A percentile compares a stretch with the other conserved stretches of the same genome.
Evolutionary conservation across 2,329 filamentous ascomycete genomes (phyloP).

Genomic region (Fusarium fracticaudum): DNA sequence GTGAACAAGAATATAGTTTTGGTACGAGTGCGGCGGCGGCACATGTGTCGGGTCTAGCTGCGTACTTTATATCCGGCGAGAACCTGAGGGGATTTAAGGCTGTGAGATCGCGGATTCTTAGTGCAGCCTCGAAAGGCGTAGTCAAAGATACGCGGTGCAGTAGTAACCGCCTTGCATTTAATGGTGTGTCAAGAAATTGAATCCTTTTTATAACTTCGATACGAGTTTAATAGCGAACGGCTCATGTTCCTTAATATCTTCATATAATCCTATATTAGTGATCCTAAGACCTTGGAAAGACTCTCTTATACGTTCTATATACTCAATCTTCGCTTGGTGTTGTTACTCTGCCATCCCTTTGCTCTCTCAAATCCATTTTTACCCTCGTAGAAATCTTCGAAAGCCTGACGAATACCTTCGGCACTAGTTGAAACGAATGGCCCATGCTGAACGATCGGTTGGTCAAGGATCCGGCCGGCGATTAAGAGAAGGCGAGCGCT

Average conservation of each 20-base stretch:
- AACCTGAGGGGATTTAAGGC: not conserved
- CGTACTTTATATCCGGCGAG: not conserved
- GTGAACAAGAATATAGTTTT: accelerated
- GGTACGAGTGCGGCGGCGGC: constrained; percentile 8
- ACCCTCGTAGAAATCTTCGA: not conserved
- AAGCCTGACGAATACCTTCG: not conserved
- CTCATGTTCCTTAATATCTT: not conserved
- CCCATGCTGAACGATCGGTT: not conserved
- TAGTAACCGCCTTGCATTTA: not conserved
- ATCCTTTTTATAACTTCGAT: accelerated
- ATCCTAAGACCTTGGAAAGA: not conserved
- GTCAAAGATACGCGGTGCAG: not conserved
- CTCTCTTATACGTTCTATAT: not conserved
- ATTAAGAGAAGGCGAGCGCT: not conserved
- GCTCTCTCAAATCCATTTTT: not conserved
- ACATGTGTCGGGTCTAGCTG: not conserved
- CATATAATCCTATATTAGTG: accelerated
- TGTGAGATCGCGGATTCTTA: not conserved
- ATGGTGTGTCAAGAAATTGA: not conserved
- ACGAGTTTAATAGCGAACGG: accelerated
- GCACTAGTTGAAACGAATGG: not conserved
- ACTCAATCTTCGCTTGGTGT: not conserved
- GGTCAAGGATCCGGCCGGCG: not conserved
- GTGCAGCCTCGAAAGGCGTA: accelerated
- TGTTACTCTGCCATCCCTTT: not conserved